These are phyloP conservation scores for Pneumocystis wakefieldiae DNA, from an alignment of 1,139 yeast genomes.

Conservation along the genomic window DNA sequence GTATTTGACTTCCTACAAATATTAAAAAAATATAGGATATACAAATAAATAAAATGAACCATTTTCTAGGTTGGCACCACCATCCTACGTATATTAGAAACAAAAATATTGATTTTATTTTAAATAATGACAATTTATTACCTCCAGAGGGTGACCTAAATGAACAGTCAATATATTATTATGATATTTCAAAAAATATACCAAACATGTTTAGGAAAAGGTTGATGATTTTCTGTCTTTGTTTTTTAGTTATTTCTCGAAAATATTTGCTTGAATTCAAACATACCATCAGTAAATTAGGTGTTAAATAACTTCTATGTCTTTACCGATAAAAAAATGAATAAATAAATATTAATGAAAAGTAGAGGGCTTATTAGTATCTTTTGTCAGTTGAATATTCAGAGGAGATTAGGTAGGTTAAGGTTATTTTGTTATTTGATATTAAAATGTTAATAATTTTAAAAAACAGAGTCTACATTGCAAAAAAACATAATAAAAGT, in stretches of 20 bases:
- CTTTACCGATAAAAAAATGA: slow-evolving; percentile 13
- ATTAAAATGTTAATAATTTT: background rate
- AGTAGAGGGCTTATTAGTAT: background rate
- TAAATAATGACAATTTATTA: background rate
- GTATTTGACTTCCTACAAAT: background rate
- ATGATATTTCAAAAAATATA: background rate
- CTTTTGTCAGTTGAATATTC: slow-evolving; percentile 1
- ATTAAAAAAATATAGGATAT: background rate
- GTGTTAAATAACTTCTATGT: slow-evolving; percentile 11
- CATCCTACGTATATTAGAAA: slow-evolving; percentile 21
- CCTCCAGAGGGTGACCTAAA: background rate
- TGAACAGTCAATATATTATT: background rate
- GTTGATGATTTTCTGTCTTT: slow-evolving; percentile 4
- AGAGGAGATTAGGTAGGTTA: slow-evolving; percentile 1
- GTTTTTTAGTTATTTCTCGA: background rate
- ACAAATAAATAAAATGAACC: slow-evolving; percentile 17
- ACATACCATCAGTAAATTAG: slow-evolving; percentile 13
- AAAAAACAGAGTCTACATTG: background rate
- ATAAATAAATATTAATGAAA: background rate
- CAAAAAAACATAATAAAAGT: slow-evolving; percentile 13
- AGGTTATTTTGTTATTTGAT: background rate
- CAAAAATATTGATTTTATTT: background rate
- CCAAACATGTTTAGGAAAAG: slow-evolving; percentile 16
- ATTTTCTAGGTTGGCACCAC: slow-evolving; percentile 32
- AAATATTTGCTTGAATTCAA: background rate